Percentiles rank a stretch among this genome's conserved stretches.
Evolutionary conservation across 768 basidiomycete genomes (phyloP).

Genomic region (Asterophora lycoperdoides): DNA sequence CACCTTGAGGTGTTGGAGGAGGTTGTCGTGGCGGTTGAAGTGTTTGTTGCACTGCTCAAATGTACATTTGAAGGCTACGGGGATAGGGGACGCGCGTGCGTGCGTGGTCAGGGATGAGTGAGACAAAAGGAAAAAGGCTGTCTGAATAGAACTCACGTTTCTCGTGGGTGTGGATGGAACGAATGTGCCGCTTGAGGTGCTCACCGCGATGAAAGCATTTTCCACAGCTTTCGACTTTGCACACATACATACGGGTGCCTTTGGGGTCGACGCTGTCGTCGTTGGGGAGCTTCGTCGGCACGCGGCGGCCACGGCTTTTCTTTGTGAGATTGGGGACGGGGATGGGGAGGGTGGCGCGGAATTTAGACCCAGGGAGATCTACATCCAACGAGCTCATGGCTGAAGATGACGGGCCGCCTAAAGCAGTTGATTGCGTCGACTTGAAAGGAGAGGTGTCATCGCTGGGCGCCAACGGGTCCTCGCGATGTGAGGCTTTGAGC

Average conservation of each 20-base stretch:
- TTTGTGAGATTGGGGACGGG: conserved; percentile 78
- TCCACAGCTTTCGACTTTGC: conserved; percentile 64
- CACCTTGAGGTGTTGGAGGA: conserved; percentile 73
- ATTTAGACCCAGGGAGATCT: conserved; percentile 42
- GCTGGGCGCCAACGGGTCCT: neutral
- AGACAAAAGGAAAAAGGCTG: conserved; percentile 13
- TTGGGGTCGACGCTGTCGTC: conserved; percentile 17
- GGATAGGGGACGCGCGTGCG: conserved; percentile 7
- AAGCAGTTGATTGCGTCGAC: conserved; percentile 14
- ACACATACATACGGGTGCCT: conserved; percentile 44
- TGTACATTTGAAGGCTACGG: conserved; percentile 67
- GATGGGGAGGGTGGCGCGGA: conserved; percentile 55
- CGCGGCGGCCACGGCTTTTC: conserved; percentile 74
- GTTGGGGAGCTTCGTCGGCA: conserved; percentile 46
- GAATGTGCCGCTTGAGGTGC: conserved; percentile 72
- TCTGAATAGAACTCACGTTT: conserved; percentile 57
- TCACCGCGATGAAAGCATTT: conserved; percentile 73
- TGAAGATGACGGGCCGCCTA: conserved; percentile 13
- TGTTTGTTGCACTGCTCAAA: conserved; percentile 62
- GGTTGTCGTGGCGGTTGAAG: conserved; percentile 79
- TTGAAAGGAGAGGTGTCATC: conserved; percentile 1
- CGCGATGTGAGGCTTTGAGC: neutral
- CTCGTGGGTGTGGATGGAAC: conserved; percentile 72
- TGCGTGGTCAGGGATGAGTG: conserved; percentile 11
- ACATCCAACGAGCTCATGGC: neutral